Conservation (phyloP, 129 eudicot species). For the Helianthus annuus region DNA sequence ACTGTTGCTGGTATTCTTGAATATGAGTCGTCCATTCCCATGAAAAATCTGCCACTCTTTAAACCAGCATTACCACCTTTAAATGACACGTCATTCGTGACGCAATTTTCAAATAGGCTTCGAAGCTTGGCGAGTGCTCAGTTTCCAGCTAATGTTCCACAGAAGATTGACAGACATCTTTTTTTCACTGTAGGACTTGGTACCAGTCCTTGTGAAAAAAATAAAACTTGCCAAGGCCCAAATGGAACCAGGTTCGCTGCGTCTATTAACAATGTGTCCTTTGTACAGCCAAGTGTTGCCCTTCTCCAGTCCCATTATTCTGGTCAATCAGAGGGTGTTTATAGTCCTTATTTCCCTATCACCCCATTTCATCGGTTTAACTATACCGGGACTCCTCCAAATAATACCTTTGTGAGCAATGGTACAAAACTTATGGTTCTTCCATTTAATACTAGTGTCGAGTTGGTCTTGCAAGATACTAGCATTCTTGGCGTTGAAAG, state of each 20-base stretch:
- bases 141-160: background rate
- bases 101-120: background rate
- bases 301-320: background rate
- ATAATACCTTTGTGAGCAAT: background rate
- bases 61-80: background rate
- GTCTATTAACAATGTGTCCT: conserved; percentile 4
- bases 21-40: background rate
- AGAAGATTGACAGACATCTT: background rate
- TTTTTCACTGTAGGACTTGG: conserved; percentile 1
- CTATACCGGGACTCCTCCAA: conserved; percentile 4
- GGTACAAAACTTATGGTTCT: conserved; percentile 2
- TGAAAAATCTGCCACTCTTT: background rate
- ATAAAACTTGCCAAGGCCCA: conserved; percentile 1
- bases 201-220: background rate
- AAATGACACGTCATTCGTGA: background rate
- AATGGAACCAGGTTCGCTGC: conserved; percentile 7
- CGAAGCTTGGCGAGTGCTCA: background rate
- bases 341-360: background rate
- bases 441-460: background rate
- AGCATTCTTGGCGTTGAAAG: conserved; percentile 1
- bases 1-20: background rate
- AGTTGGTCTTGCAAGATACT: background rate
- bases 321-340: conserved; percentile 1
- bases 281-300: background rate
- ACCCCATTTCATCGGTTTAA: background rate